These are phyloP conservation scores for Chalaropsis ovoidea DNA, from an alignment of 2,329 filamentous ascomycete species.

Conservation along the genomic window DNA sequence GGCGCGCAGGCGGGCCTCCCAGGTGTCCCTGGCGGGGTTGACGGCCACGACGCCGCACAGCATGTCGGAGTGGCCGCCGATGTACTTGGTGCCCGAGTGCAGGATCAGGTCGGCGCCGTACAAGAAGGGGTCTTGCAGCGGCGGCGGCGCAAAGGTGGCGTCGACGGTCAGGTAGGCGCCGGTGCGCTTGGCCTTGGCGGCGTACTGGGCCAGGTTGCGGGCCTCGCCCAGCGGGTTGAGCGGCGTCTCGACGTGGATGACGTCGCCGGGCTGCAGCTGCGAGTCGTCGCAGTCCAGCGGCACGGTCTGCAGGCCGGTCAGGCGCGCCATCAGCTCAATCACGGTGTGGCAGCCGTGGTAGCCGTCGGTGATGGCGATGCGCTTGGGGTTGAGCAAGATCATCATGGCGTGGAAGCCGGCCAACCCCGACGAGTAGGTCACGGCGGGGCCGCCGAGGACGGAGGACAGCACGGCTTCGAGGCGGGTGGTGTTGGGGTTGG, in stretches of 20 bases:
- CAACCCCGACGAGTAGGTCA: conserved; percentile 78
- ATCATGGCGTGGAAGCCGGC: conserved; percentile 81
- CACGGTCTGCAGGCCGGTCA: conserved; percentile 64
- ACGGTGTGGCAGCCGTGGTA: conserved; percentile 95
- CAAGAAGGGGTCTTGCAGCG: conserved; percentile 72
- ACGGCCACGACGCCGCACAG: conserved; percentile 75
- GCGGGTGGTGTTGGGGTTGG: conserved; percentile 69
- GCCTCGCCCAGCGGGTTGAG: conserved; percentile 84
- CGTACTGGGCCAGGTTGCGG: conserved; percentile 60
- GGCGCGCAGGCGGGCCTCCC: conserved; percentile 49
- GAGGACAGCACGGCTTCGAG: conserved; percentile 72
- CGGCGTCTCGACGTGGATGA: conserved; percentile 87
- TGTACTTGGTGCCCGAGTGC: conserved; percentile 92
- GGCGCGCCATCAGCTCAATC: conserved; percentile 59
- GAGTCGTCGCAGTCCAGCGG: conserved; percentile 57
- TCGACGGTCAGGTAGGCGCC: conserved; percentile 78
- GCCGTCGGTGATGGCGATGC: conserved; percentile 70
- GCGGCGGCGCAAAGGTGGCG: conserved; percentile 84
- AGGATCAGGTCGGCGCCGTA: conserved; percentile 78
- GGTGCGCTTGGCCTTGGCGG: conserved; percentile 56
- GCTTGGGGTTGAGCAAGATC: conserved; percentile 70
- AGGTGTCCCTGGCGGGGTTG: conserved; percentile 39
- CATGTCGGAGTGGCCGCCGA: conserved; percentile 90
- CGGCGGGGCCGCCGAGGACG: conserved; percentile 56
- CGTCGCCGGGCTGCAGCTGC: conserved; percentile 63